A percentile compares a stretch with the other conserved stretches of the same genome.
Evolutionary conservation across 31 red algal genomes (phyloP).

Genomic region (Odonthalia washingtoniensis): DNA sequence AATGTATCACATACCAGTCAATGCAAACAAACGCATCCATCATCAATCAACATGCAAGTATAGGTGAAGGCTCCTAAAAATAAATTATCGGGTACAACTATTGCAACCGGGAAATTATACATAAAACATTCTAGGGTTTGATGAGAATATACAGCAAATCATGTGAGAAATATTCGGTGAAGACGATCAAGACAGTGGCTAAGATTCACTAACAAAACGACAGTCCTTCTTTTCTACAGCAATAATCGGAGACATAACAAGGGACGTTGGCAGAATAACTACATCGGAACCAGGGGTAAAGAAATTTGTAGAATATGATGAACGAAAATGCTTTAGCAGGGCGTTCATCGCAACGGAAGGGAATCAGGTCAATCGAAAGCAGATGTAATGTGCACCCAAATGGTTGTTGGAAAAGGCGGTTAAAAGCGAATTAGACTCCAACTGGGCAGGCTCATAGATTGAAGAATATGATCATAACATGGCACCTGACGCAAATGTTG

Average conservation of each 20-base stretch:
- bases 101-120: not conserved
- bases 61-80: not conserved
- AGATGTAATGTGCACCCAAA: conserved; percentile 21
- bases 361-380: not conserved
- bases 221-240: not conserved
- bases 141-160: too few relatives aligned
- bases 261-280: not conserved
- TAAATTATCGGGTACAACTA: not conserved
- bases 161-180: too few relatives aligned
- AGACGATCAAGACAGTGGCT: not conserved
- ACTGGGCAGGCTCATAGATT: not conserved
- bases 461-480: not conserved
- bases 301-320: not conserved
- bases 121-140: too few relatives aligned
- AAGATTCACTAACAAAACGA: not conserved
- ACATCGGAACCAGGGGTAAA: not conserved
- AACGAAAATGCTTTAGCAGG: conserved; percentile 14
- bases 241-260: not conserved
- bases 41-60: too few relatives aligned
- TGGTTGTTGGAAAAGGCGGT: conserved; percentile 43
- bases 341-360: not conserved
- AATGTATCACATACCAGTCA: too few relatives aligned
- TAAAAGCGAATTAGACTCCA: not conserved
- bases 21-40: too few relatives aligned
- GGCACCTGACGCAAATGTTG: not conserved